A percentile compares a stretch with the other conserved stretches of the same genome.
Conservation (phyloP, 2,329 filamentous ascomycete genomes). For the Aspergillus hiratsukae region DNA sequence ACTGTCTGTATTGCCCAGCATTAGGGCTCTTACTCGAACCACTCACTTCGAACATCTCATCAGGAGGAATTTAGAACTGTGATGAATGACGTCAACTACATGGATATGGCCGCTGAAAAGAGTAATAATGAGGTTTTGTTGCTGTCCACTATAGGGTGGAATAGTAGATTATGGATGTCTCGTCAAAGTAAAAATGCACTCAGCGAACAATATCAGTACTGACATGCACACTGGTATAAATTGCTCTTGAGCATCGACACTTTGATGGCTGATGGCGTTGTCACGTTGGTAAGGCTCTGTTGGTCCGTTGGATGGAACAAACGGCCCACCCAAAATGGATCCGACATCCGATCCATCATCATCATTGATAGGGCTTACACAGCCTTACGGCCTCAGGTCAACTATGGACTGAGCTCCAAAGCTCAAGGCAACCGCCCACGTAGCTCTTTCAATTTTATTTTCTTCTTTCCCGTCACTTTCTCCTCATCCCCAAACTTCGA, state of each 20-base stretch:
- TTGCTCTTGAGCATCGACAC: not conserved
- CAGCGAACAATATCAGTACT: not conserved
- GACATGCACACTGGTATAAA: not conserved
- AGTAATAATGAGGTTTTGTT: not conserved
- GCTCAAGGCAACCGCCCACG: not conserved
- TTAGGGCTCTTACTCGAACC: not conserved
- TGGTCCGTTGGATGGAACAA: not conserved
- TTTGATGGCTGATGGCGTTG: not conserved
- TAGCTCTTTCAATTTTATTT: not conserved
- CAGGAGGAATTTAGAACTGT: not conserved
- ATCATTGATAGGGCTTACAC: not conserved
- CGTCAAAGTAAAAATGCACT: too few relatives aligned
- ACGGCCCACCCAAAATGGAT: not conserved
- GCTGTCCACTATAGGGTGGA: not conserved
- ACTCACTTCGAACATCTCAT: too few relatives aligned
- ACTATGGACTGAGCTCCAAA: not conserved
- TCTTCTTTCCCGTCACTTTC: not conserved
- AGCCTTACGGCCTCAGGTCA: not conserved
- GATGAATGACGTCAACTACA: not conserved
- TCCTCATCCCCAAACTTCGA: not conserved
- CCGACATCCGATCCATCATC: not conserved
- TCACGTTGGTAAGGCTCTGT: not conserved
- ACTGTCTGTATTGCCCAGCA: too few relatives aligned
- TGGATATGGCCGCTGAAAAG: not conserved
- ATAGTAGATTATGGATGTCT: too few relatives aligned